phyloP scores from a whole-genome alignment of 768 basidiomycete genomes.

The Lactifluus subvellereus region DNA sequence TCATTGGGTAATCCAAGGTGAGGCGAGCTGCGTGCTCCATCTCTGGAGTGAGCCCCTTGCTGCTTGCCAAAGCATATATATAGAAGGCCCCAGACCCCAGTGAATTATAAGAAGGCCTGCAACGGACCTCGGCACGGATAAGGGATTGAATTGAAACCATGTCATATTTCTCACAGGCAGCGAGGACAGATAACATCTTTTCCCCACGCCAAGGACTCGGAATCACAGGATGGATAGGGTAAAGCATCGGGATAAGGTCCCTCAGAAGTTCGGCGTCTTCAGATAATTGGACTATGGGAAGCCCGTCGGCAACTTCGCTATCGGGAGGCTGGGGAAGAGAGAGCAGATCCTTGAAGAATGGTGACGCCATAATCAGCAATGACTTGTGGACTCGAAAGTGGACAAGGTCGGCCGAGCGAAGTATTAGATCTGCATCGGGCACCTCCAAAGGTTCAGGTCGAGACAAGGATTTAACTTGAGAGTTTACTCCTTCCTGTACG shows the following conservation, averaged over 20 bases:
- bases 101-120: background rate
- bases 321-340: background rate
- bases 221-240: background rate
- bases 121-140: background rate
- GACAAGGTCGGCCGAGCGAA: constrained; percentile 2
- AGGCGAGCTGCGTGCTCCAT: background rate
- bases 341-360: background rate
- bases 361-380: background rate
- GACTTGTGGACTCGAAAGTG: constrained; percentile 3
- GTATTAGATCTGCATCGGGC: background rate
- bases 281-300: background rate
- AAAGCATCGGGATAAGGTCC: background rate
- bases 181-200: constrained; percentile 7
- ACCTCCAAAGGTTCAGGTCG: background rate
- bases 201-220: background rate
- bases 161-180: constrained; percentile 26
- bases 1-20: constrained; percentile 3
- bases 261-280: background rate
- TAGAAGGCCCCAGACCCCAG: background rate
- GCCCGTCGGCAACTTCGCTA: background rate
- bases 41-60: background rate
- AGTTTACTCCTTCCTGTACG: background rate
- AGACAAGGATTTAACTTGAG: background rate
- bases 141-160: constrained; percentile 14
- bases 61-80: constrained; percentile 20